Evolutionary conservation across 257 asterid species (phyloP), one percentile per base, ranked within the genome.

Genomic region (Solanum chaucha): DNA sequence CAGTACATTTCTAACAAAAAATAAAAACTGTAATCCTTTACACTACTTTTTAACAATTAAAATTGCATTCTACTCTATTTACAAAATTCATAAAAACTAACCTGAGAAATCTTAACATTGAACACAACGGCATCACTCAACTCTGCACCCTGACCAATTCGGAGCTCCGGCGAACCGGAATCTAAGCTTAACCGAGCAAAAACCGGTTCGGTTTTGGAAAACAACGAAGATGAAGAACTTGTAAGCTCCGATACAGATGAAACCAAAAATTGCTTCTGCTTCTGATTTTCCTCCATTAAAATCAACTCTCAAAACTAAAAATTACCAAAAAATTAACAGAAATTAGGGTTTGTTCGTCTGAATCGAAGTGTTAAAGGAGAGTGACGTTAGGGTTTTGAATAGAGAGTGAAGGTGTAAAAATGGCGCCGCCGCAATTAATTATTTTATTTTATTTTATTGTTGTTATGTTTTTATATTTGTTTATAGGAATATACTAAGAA

Each of bases 221-320:
- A 14, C 35, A 74, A 5, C 17, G 96, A 82, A 46, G 90, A 86
- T 75, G 92, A 93, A n/a, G 96, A 90, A 86, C 91, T 89, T 81
- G 95, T 89, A 34, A 95, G 96, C 94, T 93, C 94, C 87, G 96
- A 91, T 88, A 94, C 87, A 41, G 98, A 95, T 10, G 93, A 97
- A 78, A 95, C 92, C 87, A 89, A 40, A 89, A 97, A 95, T 44
- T 94, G 95, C 46, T 92, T 91, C 90, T 89, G 93, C 83, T 70
- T 87, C 82, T 85, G 88, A 90, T 89, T 92, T 87, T 92, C 86
- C 68, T 90, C 89, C 89, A 89, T 95, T 94, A 65, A 46, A 35
- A 28, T 24, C n/a, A 82, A 87, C 28, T 73, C 11, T 14, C 41
- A 11, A 67, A 34, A 51, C 14, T 40, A 61, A 28, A 59, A 46